phyloP scores from a whole-genome alignment of 1,284 basidiomycete genomes.

The Athelia psychrophila region DNA sequence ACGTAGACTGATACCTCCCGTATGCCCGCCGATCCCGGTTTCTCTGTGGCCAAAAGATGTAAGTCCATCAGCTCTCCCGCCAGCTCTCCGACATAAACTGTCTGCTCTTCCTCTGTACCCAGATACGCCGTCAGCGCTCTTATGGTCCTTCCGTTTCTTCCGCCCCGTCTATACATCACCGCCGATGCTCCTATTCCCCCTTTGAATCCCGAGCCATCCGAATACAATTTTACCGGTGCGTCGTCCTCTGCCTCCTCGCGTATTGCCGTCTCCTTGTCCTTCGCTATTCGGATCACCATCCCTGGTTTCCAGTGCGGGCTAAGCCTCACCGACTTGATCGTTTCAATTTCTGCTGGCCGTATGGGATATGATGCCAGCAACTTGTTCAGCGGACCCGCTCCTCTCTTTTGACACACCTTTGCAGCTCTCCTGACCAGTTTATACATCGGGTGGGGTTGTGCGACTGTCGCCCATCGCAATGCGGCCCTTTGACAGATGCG shows the following conservation, averaged over 20 bases:
- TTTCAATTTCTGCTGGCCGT: slow-evolving; percentile 10
- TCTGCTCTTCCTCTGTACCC: slow-evolving; percentile 11
- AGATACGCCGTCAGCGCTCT: slow-evolving; percentile 5
- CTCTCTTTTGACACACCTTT: not conserved
- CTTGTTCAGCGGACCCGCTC: slow-evolving; percentile 9
- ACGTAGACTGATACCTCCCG: not conserved
- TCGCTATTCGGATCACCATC: slow-evolving; percentile 5
- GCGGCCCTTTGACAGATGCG: slow-evolving; percentile 11
- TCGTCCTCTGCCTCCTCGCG: not conserved
- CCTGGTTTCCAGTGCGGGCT: slow-evolving; percentile 8
- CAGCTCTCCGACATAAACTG: slow-evolving; percentile 16
- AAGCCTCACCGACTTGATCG: slow-evolving; percentile 11
- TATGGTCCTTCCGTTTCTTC: not conserved
- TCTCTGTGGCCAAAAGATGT: not conserved
- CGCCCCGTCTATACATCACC: slow-evolving; percentile 8
- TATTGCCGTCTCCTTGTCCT: slow-evolving; percentile 8
- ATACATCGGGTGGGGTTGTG: slow-evolving; percentile 13
- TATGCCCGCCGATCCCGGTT: not conserved
- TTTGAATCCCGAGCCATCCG: slow-evolving; percentile 22
- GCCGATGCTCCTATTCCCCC: slow-evolving; percentile 21
- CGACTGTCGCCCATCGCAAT: slow-evolving; percentile 15
- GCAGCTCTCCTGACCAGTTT: not conserved
- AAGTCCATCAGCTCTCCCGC: slow-evolving; percentile 11
- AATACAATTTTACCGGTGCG: slow-evolving; percentile 16
- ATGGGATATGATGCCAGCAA: slow-evolving; percentile 5